These are phyloP conservation scores for Flaveria floridana DNA, from an alignment of 140 eudicot species.

Conservation along the genomic window DNA sequence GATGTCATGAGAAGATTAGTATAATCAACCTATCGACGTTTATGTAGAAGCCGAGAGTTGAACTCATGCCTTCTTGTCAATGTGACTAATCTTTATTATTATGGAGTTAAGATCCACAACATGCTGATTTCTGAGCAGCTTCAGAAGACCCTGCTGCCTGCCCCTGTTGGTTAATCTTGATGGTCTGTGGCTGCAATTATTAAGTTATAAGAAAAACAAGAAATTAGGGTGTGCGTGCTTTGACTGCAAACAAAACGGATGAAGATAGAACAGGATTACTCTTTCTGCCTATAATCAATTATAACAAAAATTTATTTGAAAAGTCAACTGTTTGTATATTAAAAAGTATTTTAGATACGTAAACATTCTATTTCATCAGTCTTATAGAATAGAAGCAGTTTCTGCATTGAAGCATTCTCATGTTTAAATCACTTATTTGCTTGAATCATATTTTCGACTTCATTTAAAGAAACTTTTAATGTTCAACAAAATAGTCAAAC, in stretches of 20 bases:
- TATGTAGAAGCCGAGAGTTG: conserved; percentile 25
- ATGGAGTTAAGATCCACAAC: conserved; percentile 63
- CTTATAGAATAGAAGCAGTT: not conserved
- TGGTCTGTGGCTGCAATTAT: conserved; percentile 61
- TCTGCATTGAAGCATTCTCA: not conserved
- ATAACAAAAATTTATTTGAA: not conserved
- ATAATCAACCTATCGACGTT: conserved; percentile 33
- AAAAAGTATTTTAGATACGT: not conserved
- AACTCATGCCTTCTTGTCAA: conserved; percentile 23
- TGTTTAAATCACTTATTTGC: not conserved
- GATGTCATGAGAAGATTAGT: conserved; percentile 43
- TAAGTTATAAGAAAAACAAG: not conserved
- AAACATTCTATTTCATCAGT: not conserved
- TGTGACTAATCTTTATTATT: conserved; percentile 18
- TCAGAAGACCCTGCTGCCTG: conserved; percentile 51
- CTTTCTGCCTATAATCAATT: not conserved
- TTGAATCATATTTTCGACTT: not conserved
- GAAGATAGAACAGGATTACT: not conserved
- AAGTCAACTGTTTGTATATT: not conserved
- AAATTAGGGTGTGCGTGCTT: not conserved
- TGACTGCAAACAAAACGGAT: not conserved
- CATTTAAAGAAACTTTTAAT: not conserved
- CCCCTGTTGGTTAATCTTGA: conserved; percentile 57
- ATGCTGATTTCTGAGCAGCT: conserved; percentile 54
- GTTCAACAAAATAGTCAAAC: not conserved